A percentile compares a stretch with the other conserved stretches of the same genome.
Conservation (phyloP, 345 rosid genomes). For the Anastatica hierochuntica region DNA sequence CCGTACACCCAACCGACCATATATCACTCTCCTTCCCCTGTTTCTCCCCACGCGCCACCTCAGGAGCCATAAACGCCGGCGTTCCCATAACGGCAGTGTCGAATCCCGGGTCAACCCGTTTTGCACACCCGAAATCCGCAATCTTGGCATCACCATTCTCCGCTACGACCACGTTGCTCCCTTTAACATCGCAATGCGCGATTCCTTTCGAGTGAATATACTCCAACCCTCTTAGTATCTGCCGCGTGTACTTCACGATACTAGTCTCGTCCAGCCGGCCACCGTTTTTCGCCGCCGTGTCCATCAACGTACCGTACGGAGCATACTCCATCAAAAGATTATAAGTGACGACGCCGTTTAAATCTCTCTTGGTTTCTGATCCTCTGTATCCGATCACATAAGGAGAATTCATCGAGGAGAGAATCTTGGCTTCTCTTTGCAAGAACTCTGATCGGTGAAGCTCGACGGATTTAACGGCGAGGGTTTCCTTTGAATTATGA, state of each 20-base stretch:
- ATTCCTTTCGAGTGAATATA: slow-evolving; percentile 50
- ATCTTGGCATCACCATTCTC: slow-evolving; percentile 41
- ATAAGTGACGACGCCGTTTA: slow-evolving; percentile 35
- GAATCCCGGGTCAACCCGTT: slow-evolving; percentile 20
- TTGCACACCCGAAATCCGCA: slow-evolving; percentile 76
- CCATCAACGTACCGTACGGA: slow-evolving; percentile 45
- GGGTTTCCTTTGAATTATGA: slow-evolving; percentile 25
- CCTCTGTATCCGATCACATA: slow-evolving; percentile 62
- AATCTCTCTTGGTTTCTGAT: slow-evolving; percentile 35
- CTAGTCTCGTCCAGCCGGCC: slow-evolving; percentile 36
- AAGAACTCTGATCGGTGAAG: slow-evolving; percentile 36
- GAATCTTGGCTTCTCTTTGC: slow-evolving; percentile 44
- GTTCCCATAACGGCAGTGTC: slow-evolving; percentile 37
- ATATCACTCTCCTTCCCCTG: slow-evolving; percentile 56
- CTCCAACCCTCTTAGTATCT: slow-evolving; percentile 39
- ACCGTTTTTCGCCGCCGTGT: slow-evolving; percentile 27
- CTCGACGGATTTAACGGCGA: slow-evolving; percentile 62
- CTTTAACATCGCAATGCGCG: slow-evolving; percentile 74
- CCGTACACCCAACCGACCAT: slow-evolving; percentile 76
- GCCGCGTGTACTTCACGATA: slow-evolving; percentile 37
- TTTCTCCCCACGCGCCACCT: slow-evolving; percentile 71
- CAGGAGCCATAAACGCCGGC: slow-evolving; percentile 82
- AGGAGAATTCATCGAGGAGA: slow-evolving; percentile 45
- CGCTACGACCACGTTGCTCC: slow-evolving; percentile 47
- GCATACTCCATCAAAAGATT: slow-evolving; percentile 69